Evolutionary conservation across 768 basidiomycete species (phyloP).

Genomic region (Mycena leptocephala): DNA sequence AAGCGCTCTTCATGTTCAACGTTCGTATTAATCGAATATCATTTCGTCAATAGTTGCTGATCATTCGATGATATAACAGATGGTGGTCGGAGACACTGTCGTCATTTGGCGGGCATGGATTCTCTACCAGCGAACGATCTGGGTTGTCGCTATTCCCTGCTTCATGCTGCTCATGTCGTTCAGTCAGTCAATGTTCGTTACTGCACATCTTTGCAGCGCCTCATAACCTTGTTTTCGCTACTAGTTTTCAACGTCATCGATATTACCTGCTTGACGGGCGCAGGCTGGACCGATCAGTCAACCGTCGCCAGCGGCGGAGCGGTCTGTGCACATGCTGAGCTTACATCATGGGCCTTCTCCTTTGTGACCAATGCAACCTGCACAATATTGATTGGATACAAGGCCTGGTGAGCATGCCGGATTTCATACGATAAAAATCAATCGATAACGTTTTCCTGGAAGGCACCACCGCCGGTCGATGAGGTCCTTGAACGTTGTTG

Average conservation of each 20-base stretch:
- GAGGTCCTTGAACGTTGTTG: background rate
- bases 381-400: constrained; percentile 28
- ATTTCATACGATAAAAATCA: background rate
- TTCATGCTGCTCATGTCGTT: constrained; percentile 25
- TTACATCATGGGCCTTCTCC: constrained; percentile 35
- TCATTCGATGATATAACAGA: background rate
- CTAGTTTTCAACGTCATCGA: constrained; percentile 27
- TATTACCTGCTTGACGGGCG: constrained; percentile 22
- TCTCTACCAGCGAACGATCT: constrained; percentile 2
- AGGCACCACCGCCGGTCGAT: constrained; percentile 22
- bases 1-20: constrained; percentile 31
- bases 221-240: background rate
- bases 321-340: constrained; percentile 28
- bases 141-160: constrained; percentile 18
- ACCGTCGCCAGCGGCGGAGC: constrained; percentile 20
- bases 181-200: background rate
- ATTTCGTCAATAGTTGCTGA: background rate
- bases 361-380: constrained; percentile 30
- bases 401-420: constrained; percentile 30
- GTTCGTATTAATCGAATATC: background rate
- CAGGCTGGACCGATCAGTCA: constrained; percentile 5
- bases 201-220: background rate
- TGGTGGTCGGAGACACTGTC: constrained; percentile 30
- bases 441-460: background rate
- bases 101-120: constrained; percentile 34